phyloP scores from a whole-genome alignment of 805 yeast genomes.

The Cyberlindnera saturnus region DNA sequence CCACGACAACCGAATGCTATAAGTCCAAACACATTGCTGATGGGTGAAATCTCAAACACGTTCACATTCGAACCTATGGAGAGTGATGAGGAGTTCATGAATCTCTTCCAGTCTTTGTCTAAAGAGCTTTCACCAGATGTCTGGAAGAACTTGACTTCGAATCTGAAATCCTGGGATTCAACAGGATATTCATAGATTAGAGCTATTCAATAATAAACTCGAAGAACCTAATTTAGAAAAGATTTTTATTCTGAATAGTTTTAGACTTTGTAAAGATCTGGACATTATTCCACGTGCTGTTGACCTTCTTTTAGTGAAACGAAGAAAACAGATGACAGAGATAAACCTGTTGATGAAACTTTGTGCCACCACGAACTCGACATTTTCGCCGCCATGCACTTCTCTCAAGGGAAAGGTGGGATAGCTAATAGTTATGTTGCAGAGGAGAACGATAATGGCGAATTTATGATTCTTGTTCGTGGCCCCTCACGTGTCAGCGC shows the following conservation, averaged over 20 bases:
- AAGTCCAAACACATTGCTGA: conserved; percentile 14
- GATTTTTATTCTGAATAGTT: no score
- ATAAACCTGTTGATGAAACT: conserved; percentile 57
- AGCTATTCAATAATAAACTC: background rate
- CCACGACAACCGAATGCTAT: conserved; percentile 1
- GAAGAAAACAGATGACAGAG: no score
- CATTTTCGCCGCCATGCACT: conserved; percentile 53
- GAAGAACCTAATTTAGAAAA: no score
- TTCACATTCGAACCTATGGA: conserved; percentile 10
- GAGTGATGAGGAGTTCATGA: conserved; percentile 2
- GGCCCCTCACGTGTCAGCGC: no score
- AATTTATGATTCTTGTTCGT: no score
- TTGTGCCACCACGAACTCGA: conserved; percentile 62
- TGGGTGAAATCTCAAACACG: conserved; percentile 17
- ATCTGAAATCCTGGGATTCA: conserved; percentile 20
- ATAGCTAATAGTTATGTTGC: conserved; percentile 44
- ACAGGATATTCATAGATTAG: conserved; percentile 6
- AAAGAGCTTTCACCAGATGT: conserved; percentile 16
- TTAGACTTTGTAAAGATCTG: no score
- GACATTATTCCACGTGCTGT: no score
- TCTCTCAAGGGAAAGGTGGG: conserved; percentile 48
- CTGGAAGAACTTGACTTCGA: conserved; percentile 18
- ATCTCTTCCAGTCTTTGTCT: conserved; percentile 15
- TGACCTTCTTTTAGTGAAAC: no score
- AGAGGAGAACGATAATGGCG: conserved; percentile 34